Evolutionary conservation across 108 stramenopile species (phyloP), one percentile per base, ranked within the genome.

Genomic region (Cafeteria roenbergensis): DNA sequence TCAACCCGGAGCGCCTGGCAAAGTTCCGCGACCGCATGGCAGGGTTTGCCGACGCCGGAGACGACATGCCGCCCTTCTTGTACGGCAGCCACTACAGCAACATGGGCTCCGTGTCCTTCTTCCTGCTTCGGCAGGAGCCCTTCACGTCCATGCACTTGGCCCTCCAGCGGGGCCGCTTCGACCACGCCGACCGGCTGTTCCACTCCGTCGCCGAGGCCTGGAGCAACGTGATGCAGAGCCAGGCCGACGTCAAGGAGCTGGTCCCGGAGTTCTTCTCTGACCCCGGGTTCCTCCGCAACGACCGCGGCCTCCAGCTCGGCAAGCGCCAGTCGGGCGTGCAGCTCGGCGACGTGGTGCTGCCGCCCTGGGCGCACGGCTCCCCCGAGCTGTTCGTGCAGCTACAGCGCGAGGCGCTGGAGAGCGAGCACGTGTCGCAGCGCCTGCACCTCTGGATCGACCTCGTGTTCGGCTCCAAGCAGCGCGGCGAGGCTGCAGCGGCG

Each of bases 71-170:
- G n/a, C n/a, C n/a, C n/a, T n/a, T n/a, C n/a, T n/a, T 91, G 57
- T 94, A 93, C 69, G 92, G 95, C 9, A 86, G 85, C 48, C 93
- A 94, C 76, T 97, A 97, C 73, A 89, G 88, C 27, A 91, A 90
- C 31, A 90, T 90, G 31, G 93, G 89, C 25, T 82, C 88, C 34
- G 85, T 94, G n/a, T 75, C 94, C 9, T 83, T 86, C 57, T 93
- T 88, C 64, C 73, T 83, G 26, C 48, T 89, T 22, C 83, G 87
- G 29, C 82, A 83, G 61, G 90, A 92, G 65, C 95, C 93, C 22
- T 96, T 86, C 70, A 90, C 91, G 6, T 73, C 85, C 33, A 82
- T 93, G 80, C 85, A 85, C 25, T 86, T 94, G 55, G 82, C 82
- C 25, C 72, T 97, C 21, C 95, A 97, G 67, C 86, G 85, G 27